Evolutionary conservation across 2,329 filamentous ascomycete genomes (phyloP), one percentile per base, ranked within the genome.

Genomic region (Leptodontidium sp.): DNA sequence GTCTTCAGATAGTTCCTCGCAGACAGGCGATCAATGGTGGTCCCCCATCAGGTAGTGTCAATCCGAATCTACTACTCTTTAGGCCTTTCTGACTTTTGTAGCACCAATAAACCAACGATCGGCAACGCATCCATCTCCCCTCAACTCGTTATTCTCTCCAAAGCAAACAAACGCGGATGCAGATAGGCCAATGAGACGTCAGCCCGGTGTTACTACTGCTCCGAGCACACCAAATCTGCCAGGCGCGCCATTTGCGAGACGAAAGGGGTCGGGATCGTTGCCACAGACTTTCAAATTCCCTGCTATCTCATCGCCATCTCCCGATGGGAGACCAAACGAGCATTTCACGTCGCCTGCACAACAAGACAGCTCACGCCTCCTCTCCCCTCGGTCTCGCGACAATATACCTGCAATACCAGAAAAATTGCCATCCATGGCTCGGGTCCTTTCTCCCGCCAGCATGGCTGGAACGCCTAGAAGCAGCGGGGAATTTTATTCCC

Each of bases 401-500:
- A 63, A 72, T 32, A 81, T 85, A 63, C 84, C 84, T 4, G 83
- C 80, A 21, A 86, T 86, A 67, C 82, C 85, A 47, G 92, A 89
- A 75, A 87, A 84, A 74, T 81, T 85, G 15, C 84, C 86, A 29
- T 88, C 90, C 0, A 85, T 67, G 88, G 21, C 87, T 5, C 85
- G 91, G 62, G 89, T 97, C 63, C 84, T 97, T 64, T 93, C 94
- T 2, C 90, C 91, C 40, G 90, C 91, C 17, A 97, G 93, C 75
- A 87, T 88, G 69, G 88, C 88, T 65, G 90, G 88, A 4, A 98
- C 95, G 35, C 94, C 93, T 29, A 86, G 96, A 75, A 97, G 93
- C 72, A 99, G 96, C 78, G 92, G 92, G 65, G 96, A 99, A 77
- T 97, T 98, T 76, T 98, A 97, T 79, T 94, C 94, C 0, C 82